Conservation (phyloP, 1,284 basidiomycete species). For the Irpex lacteus region DNA sequence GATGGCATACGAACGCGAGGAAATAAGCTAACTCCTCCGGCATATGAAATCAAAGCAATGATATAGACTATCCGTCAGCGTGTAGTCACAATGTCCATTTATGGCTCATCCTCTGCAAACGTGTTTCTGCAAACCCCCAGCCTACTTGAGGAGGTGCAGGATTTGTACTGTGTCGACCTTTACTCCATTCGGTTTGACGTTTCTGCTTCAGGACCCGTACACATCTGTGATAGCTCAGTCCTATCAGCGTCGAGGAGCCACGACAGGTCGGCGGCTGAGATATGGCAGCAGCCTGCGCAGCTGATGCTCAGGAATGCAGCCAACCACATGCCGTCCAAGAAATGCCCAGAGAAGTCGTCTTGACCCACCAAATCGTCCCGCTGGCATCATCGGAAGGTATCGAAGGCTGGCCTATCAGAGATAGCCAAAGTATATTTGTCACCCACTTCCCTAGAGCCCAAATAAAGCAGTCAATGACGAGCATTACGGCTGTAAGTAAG, state of each 20-base stretch:
- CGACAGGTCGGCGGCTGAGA: background rate
- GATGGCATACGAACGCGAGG: background rate
- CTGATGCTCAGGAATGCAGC: background rate
- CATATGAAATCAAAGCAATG: background rate
- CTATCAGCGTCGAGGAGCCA: background rate
- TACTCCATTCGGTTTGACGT: background rate
- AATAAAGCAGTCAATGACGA: background rate
- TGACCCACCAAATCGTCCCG: background rate
- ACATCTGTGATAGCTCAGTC: background rate
- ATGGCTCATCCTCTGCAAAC: background rate
- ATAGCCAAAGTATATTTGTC: background rate
- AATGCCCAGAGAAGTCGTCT: background rate
- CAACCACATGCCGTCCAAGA: background rate
- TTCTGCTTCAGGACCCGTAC: background rate
- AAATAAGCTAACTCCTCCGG: background rate
- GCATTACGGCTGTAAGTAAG: background rate
- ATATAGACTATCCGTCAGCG: background rate
- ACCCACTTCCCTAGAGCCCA: background rate
- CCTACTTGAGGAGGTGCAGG: background rate
- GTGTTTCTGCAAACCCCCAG: background rate
- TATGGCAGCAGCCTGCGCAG: background rate
- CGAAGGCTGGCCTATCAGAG: background rate
- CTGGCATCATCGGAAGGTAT: background rate
- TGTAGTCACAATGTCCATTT: background rate
- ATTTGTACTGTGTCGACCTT: background rate